A percentile compares a stretch with the other conserved stretches of the same genome.
phyloP scores from a whole-genome alignment of 2,329 filamentous ascomycete species.

The Aspergillus sp. region DNA sequence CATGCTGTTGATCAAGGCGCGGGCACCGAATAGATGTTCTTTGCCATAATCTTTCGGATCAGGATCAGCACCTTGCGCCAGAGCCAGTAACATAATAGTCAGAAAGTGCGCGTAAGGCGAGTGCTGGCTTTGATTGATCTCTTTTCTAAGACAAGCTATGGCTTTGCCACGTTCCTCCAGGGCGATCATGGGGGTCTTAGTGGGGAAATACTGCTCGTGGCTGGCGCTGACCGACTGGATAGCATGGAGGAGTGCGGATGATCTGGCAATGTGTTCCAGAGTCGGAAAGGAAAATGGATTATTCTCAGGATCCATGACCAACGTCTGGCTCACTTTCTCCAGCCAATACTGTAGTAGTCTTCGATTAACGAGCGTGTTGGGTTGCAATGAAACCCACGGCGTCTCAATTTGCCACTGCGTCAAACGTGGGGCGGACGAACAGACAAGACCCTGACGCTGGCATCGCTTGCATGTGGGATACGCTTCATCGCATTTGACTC shows the following conservation, averaged over 20 bases:
- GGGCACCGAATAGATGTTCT: slow-evolving; percentile 13
- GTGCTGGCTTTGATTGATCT: slow-evolving; percentile 5
- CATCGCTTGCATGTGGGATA: slow-evolving; percentile 17
- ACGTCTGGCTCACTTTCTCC: slow-evolving; percentile 12
- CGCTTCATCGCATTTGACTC: slow-evolving; percentile 21
- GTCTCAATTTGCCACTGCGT: slow-evolving; percentile 15
- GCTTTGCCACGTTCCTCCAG: slow-evolving; percentile 17
- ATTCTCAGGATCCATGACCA: slow-evolving; percentile 11
- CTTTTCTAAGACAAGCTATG: slow-evolving; percentile 11
- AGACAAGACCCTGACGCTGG: slow-evolving; percentile 11
- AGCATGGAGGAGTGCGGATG: slow-evolving; percentile 12
- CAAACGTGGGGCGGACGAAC: slow-evolving; percentile 7
- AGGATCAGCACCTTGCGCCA: slow-evolving; percentile 7
- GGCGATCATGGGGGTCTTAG: not conserved
- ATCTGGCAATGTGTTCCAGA: slow-evolving; percentile 11
- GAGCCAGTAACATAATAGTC: slow-evolving; percentile 9
- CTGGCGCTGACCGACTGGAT: slow-evolving; percentile 15
- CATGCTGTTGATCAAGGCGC: slow-evolving; percentile 11
- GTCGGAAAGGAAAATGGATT: slow-evolving; percentile 14
- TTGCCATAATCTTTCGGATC: slow-evolving; percentile 11
- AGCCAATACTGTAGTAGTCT: slow-evolving; percentile 16
- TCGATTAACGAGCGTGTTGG: slow-evolving; percentile 6
- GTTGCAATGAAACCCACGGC: slow-evolving; percentile 9
- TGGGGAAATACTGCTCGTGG: slow-evolving; percentile 14
- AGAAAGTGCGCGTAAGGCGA: slow-evolving; percentile 4